Conservation (phyloP, 495 filamentous ascomycete genomes). For the Paragyromitra xinjiangensis region DNA sequence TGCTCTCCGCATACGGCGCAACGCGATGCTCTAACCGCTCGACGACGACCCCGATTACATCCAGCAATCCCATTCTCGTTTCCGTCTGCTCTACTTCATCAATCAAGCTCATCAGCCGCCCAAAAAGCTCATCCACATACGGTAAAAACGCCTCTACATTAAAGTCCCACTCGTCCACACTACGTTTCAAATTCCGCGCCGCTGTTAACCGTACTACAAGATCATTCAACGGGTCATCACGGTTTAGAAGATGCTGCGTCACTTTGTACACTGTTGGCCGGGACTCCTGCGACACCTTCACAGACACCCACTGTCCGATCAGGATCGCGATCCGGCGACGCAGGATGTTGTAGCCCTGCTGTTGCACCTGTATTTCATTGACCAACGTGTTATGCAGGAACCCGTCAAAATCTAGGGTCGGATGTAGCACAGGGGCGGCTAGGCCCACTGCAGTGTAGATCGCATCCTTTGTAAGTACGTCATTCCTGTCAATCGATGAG, state of each 20-base stretch:
- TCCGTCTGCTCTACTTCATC: constrained; percentile 83
- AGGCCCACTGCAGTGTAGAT: constrained; percentile 92
- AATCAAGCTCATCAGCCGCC: constrained; percentile 75
- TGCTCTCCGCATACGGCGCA: constrained; percentile 76
- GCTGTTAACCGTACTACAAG: constrained; percentile 91
- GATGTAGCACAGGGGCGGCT: constrained; percentile 75
- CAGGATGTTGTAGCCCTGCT: constrained; percentile 83
- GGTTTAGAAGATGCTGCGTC: constrained; percentile 85
- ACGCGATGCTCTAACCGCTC: constrained; percentile 79
- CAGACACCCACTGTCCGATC: constrained; percentile 85
- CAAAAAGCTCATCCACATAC: constrained; percentile 74
- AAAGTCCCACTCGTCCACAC: constrained; percentile 88
- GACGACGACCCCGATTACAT: constrained; percentile 82
- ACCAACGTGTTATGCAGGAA: constrained; percentile 79
- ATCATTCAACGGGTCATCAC: constrained; percentile 81
- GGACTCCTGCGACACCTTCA: constrained; percentile 72
- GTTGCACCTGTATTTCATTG: constrained; percentile 78
- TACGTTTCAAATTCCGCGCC: constrained; percentile 78
- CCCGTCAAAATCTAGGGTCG: constrained; percentile 78
- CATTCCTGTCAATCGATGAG: constrained; percentile 71
- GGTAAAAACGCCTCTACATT: constrained; percentile 72
- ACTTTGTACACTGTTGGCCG: constrained; percentile 83
- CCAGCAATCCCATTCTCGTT: constrained; percentile 84
- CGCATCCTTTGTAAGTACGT: constrained; percentile 87
- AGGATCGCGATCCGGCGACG: constrained; percentile 86